These are phyloP conservation scores for Colletotrichum lindemuthianum DNA, from an alignment of 2,329 filamentous ascomycete genomes.

Conservation along the genomic window DNA sequence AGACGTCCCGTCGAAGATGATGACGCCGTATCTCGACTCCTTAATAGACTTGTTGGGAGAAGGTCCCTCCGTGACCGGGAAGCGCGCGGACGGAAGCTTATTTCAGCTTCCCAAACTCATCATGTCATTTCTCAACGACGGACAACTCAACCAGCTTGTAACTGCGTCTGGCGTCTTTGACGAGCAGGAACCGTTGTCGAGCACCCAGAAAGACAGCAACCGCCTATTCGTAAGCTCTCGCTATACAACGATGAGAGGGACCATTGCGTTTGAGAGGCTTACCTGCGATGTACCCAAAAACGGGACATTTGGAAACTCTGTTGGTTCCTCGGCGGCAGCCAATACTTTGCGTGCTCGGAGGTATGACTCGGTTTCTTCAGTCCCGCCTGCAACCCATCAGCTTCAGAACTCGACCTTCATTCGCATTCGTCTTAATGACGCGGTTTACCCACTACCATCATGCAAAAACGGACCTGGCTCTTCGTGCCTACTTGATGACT, in stretches of 20 bases:
- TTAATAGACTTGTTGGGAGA: constrained; percentile 62
- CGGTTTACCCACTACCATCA: constrained; percentile 66
- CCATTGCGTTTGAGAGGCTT: constrained; percentile 71
- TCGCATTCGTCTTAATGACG: constrained; percentile 70
- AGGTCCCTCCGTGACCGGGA: constrained; percentile 62
- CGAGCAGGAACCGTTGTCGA: constrained; percentile 58
- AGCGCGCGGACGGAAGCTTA: constrained; percentile 52
- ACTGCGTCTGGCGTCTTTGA: constrained; percentile 71
- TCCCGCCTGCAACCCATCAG: neutral
- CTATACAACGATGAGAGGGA: constrained; percentile 72
- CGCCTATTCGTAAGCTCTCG: constrained; percentile 65
- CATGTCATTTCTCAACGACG: constrained; percentile 72
- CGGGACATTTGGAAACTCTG: constrained; percentile 25
- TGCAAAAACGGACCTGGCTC: constrained; percentile 66
- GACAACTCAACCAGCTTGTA: constrained; percentile 71
- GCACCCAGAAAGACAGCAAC: constrained; percentile 55
- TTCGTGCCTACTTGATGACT: constrained; percentile 60
- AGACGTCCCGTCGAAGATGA: constrained; percentile 63
- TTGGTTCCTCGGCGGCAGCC: neutral
- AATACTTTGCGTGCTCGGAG: too few species aligned
- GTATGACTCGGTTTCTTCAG: neutral
- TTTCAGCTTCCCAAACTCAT: constrained; percentile 67
- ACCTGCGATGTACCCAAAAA: constrained; percentile 53
- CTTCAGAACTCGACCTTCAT: constrained; percentile 55
- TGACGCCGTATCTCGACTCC: constrained; percentile 68